Base-by-base conservation (phyloP, 2,329 filamentous ascomycete genomes). In the Magnaporthiopsis rhizophila region DNA sequence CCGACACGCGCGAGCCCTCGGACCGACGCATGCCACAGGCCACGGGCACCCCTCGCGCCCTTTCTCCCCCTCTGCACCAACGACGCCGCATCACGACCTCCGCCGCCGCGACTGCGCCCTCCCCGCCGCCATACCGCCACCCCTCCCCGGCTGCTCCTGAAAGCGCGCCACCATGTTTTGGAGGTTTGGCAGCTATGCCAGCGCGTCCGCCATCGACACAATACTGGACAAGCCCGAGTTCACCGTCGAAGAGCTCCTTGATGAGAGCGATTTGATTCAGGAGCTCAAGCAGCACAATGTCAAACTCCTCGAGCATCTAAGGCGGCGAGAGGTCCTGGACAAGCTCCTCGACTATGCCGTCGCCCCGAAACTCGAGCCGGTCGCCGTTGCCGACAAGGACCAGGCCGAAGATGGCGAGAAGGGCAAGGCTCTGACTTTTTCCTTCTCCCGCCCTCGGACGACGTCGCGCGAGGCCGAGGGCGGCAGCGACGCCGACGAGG, bases 111-210 rank as follows among this genome's bases (percentile, higher is more conserved):
- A 32, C 60, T 53, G 60, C 18, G 60, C 24, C 38, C 26, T 50
- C 50, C 28, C 38, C 38, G 53, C 62, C 21, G 12, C 60, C 60
- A 26, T 28, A 28, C 38, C 60, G 6, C 60, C 60, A 24, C 2
- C 24, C 28, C 38, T 50, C 36, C 36, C 28, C 50, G 45, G 30
- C 26, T 28, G 24, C 32, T 8, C 58, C 59, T 32, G 34, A 64
- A 21, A 36, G 64, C 53, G 71, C 72, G 75, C 74, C 88, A 94
- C 78, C 82, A 99, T 99, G 95, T 99, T 99, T 80, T 99, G 95
- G 95, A 90, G 94, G 80, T 99, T 98, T 84, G 94, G 95, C 84
- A 92, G 92, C 74, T 98, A 98, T 84, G 91, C 93, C 83, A 96
- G 92, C 84, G 90, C 97, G 79, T 97, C 94, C 72, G 90, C 93